phyloP scores from a whole-genome alignment of 768 basidiomycete genomes.

The Rhizopogon vinicolor region DNA sequence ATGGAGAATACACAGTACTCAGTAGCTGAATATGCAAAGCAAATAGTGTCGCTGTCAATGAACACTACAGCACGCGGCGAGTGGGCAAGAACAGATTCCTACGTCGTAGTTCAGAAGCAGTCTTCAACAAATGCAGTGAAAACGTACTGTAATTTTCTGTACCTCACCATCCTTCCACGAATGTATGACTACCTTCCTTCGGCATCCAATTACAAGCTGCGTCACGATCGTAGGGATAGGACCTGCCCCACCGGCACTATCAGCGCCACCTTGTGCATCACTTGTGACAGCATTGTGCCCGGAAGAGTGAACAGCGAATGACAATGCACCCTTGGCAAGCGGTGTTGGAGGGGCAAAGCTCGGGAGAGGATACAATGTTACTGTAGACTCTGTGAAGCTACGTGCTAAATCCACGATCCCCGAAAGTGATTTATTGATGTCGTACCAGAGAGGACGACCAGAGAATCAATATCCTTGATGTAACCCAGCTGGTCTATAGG shows the following conservation, averaged over 20 bases:
- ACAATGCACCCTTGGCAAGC: slow-evolving; percentile 77
- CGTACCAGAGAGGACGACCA: slow-evolving; percentile 80
- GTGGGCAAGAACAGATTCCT: slow-evolving; percentile 86
- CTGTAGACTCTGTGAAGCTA: slow-evolving; percentile 51
- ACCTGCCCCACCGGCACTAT: slow-evolving; percentile 22
- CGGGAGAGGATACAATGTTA: slow-evolving; percentile 75
- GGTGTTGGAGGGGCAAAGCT: slow-evolving; percentile 65
- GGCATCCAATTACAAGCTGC: slow-evolving; percentile 77
- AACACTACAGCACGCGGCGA: slow-evolving; percentile 86
- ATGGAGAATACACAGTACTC: slow-evolving; percentile 64
- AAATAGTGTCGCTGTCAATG: slow-evolving; percentile 51
- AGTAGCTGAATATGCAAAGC: slow-evolving; percentile 77
- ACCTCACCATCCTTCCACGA: slow-evolving; percentile 83
- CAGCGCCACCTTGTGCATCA: slow-evolving; percentile 13
- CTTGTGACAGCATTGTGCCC: slow-evolving; percentile 41
- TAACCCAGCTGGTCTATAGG: slow-evolving; percentile 87
- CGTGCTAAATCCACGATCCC: slow-evolving; percentile 1
- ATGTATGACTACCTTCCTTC: slow-evolving; percentile 80
- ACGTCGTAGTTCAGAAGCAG: not conserved
- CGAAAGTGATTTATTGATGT: not conserved
- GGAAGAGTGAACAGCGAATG: slow-evolving; percentile 70
- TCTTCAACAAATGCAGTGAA: not conserved
- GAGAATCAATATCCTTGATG: slow-evolving; percentile 79
- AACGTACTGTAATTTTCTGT: slow-evolving; percentile 60
- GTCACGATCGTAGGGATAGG: slow-evolving; percentile 69